Evolutionary conservation across 805 yeast species (phyloP).

Genomic region (Candida insectalens): DNA sequence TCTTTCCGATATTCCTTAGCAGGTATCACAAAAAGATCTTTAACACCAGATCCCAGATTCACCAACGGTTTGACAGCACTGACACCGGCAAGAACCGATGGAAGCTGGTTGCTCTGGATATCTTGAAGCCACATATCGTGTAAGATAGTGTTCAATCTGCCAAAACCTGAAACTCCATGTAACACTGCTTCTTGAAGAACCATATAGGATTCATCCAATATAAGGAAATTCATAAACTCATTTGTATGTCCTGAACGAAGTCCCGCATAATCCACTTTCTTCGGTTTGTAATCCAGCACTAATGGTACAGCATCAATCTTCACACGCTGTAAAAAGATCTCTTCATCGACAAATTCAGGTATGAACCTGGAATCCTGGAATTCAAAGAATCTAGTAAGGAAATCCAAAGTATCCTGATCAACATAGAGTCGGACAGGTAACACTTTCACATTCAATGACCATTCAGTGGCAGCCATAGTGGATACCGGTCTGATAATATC

Average conservation of each 20-base stretch:
- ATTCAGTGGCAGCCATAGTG: constrained; percentile 58
- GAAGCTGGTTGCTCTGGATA: constrained; percentile 69
- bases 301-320: constrained; percentile 50
- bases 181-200: constrained; percentile 49
- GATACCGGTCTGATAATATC: constrained; percentile 58
- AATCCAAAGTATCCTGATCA: constrained; percentile 91
- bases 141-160: constrained; percentile 43
- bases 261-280: constrained; percentile 76
- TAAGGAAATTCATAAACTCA: constrained; percentile 83
- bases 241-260: constrained; percentile 77
- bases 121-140: constrained; percentile 83
- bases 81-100: constrained; percentile 74
- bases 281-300: constrained; percentile 85
- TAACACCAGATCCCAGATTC: constrained; percentile 69
- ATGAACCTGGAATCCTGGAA: constrained; percentile 67
- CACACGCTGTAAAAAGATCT: constrained; percentile 58
- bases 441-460: constrained; percentile 40
- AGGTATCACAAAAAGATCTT: constrained; percentile 65
- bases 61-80: constrained; percentile 74
- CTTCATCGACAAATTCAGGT: constrained; percentile 31
- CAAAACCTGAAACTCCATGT: constrained; percentile 72
- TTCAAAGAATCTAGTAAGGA: constrained; percentile 67
- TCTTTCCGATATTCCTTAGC: constrained; percentile 65
- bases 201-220: constrained; percentile 77
- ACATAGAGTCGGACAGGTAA: constrained; percentile 76